These are phyloP conservation scores for Aureobasidium sp. DNA, from an alignment of 2,329 filamentous ascomycete species.

Conservation along the genomic window DNA sequence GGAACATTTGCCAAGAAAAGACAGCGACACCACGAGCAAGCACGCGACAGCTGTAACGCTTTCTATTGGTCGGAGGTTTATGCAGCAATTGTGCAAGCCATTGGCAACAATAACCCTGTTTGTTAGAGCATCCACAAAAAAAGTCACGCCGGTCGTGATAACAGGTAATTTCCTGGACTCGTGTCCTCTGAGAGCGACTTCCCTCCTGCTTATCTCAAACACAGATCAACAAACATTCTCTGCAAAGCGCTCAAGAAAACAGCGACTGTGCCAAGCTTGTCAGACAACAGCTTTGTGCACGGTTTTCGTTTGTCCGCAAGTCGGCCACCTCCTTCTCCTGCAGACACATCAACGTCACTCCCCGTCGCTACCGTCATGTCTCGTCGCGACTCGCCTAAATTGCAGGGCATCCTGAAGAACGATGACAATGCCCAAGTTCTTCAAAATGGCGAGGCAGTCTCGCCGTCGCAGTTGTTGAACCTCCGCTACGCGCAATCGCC, in stretches of 20 bases:
- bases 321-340: background rate
- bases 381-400: conserved; percentile 14
- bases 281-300: conserved; percentile 5
- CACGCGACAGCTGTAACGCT: too few relatives aligned
- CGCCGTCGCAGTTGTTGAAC: conserved; percentile 9
- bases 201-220: background rate
- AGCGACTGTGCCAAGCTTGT: background rate
- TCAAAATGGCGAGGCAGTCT: background rate
- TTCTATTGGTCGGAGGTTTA: background rate
- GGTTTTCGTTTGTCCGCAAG: background rate
- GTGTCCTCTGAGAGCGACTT: background rate
- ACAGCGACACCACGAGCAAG: too few relatives aligned
- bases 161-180: conserved; percentile 4
- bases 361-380: background rate
- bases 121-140: background rate
- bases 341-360: background rate
- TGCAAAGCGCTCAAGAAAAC: background rate
- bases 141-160: conserved; percentile 5
- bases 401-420: conserved; percentile 14
- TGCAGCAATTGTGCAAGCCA: background rate
- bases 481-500: background rate
- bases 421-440: background rate
- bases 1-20: background rate
- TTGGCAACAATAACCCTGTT: conserved; percentile 4
- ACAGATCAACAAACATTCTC: background rate